Base-by-base conservation (phyloP, 2,329 filamentous ascomycete species). In the Pochonia chlamydosporia region DNA sequence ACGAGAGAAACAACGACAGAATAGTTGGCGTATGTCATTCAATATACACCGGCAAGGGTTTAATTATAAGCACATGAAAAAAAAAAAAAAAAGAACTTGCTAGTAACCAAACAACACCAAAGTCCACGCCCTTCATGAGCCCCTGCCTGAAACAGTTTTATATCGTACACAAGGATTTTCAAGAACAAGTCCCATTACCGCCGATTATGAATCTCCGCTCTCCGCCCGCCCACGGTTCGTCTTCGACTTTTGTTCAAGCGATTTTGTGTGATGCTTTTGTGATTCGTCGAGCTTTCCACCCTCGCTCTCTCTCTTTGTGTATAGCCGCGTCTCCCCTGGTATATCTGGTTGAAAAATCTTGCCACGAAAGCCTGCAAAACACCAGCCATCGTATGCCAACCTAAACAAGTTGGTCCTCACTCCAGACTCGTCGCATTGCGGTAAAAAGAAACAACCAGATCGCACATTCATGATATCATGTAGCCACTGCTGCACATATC, bases 151-250 rank as follows among this genome's bases (percentile, higher is more conserved):
- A 46, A 53, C 47, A 50, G 50, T 49, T 49, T 54, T 58, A 59
- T 61, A 58, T 65, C 57, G 54, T 65, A 65, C 62, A 64, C 56
- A 56, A 61, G 58, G 57, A 62, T 10, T 14, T 39, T 18, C 35
- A 21, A 39, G 3, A 39, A 39, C 18, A 59, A 56, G 52, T 55
- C 56, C 53, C 52, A 64, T 63, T 62, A 63, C 7, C 30, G 13
- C 30, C 30, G n/a, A 33, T 33, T 33, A 28, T 25, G 14, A 23
- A 24, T 16, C 5, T 18, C n/a, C 31, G 33, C 16, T 14, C 33
- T 3, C 33, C 33, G 20, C 5, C 14, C 33, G 20, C 5, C 14
- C 16, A 20, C 16, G 33, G 5, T 20, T 28, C 7, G 26, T 36
- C 33, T 36, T 36, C 35, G 20, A 21, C 35, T 18, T 23, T 39